A percentile compares a stretch with the other conserved stretches of the same genome.
These are phyloP conservation scores for Leccinum fallax DNA, from an alignment of 1,284 basidiomycete species.

Conservation along the genomic window DNA sequence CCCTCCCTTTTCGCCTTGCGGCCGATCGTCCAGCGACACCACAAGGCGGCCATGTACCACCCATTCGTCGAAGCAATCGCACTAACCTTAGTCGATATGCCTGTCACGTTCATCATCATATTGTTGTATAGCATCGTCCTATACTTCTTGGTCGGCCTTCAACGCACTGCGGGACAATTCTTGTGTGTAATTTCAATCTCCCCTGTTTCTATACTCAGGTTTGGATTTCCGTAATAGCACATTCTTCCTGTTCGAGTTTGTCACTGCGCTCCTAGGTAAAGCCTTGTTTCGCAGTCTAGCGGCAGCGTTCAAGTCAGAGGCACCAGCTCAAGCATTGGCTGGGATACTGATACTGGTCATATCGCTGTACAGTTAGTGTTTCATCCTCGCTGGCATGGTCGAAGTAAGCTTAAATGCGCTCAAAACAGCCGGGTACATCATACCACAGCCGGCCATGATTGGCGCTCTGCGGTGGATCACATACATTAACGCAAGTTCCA, in stretches of 20 bases:
- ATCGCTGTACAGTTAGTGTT: constrained; percentile 46
- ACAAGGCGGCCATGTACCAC: constrained; percentile 56
- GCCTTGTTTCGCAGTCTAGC: constrained; percentile 62
- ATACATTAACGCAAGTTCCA: constrained; percentile 55
- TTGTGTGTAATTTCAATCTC: constrained; percentile 39
- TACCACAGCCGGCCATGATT: constrained; percentile 63
- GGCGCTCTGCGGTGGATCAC: constrained; percentile 66
- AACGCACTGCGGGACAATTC: constrained; percentile 45
- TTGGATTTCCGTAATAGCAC: constrained; percentile 37
- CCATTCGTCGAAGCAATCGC: constrained; percentile 59
- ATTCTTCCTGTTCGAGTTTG: constrained; percentile 55
- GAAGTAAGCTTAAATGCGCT: constrained; percentile 2
- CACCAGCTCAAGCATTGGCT: constrained; percentile 61
- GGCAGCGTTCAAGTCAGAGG: constrained; percentile 52
- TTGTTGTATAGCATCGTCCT: constrained; percentile 51
- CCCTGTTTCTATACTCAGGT: constrained; percentile 10
- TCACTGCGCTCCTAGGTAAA: constrained; percentile 60
- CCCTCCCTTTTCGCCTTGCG: constrained; percentile 54
- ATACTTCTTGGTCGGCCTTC: constrained; percentile 59
- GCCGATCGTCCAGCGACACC: constrained; percentile 59
- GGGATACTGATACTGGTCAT: constrained; percentile 54
- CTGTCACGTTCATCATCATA: constrained; percentile 49
- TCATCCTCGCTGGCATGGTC: neutral
- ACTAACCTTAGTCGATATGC: constrained; percentile 62
- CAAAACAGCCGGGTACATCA: constrained; percentile 40